These are phyloP conservation scores for Leccinum obscurum DNA, from an alignment of 768 basidiomycete genomes.

Conservation along the genomic window DNA sequence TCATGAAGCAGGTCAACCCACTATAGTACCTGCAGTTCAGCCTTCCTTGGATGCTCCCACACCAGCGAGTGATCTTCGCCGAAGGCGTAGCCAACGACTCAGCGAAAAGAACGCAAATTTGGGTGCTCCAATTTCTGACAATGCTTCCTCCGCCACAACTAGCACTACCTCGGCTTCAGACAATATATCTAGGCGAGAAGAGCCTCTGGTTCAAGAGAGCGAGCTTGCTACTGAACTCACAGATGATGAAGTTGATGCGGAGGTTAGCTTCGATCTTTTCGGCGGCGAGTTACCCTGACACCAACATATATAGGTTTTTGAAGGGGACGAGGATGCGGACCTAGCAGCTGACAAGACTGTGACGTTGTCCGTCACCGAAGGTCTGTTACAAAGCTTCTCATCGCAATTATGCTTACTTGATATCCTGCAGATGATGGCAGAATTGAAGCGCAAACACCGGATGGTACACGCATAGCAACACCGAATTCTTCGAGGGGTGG, in stretches of 20 bases:
- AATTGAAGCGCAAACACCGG: constrained; percentile 94
- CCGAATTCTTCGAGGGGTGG: constrained; percentile 60
- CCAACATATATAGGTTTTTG: constrained; percentile 57
- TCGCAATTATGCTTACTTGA: constrained; percentile 9
- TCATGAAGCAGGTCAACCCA: constrained; percentile 31
- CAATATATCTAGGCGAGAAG: constrained; percentile 36
- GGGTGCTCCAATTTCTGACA: constrained; percentile 14
- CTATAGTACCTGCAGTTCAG: constrained; percentile 26
- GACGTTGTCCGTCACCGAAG: constrained; percentile 78
- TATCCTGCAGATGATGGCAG: constrained; percentile 73
- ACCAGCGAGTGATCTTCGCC: constrained; percentile 44
- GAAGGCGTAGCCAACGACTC: constrained; percentile 82
- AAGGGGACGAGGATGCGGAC: constrained; percentile 83
- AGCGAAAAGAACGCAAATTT: constrained; percentile 59
- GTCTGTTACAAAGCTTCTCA: constrained; percentile 37
- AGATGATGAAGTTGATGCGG: constrained; percentile 84
- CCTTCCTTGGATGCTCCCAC: constrained; percentile 35
- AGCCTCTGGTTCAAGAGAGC: constrained; percentile 58
- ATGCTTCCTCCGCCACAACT: constrained; percentile 20
- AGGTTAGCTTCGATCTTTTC: constrained; percentile 36
- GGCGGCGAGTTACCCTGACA: constrained; percentile 14
- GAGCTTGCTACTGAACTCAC: constrained; percentile 75
- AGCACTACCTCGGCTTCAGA: constrained; percentile 32
- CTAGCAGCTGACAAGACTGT: constrained; percentile 80
- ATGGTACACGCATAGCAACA: constrained; percentile 92